Evolutionary conservation across 345 rosid genomes (phyloP), one percentile per base, ranked within the genome.

Genomic region (Cardamine chenopodiifolia): DNA sequence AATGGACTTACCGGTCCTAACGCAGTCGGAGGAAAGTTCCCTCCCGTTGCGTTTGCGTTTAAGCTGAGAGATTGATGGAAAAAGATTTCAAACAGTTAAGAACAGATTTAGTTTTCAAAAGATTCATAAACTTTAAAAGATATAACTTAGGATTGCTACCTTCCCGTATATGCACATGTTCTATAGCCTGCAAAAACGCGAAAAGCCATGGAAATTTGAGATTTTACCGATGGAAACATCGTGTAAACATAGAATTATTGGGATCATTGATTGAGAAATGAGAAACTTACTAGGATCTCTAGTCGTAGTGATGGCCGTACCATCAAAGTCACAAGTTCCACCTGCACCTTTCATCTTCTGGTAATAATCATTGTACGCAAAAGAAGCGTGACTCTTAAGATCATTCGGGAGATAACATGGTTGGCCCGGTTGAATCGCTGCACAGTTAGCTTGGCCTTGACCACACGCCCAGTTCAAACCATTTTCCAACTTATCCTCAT

Each of bases 381-480:
- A 96, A 2, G 99, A 96, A 37, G 98, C 98, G 23, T 92, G 99
- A 75, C 82, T 89, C 71, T 68, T 75, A 53, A 85, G 23, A 49
- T 70, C 80, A 65, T 92, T 70, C 1, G 99, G 99, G 2, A 28
- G 47, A 83, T 69, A 96, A 68, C 99, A 96, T 0, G 89, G 75
- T 65, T 68, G 76, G 45, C 99, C 99, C 14, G 79, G 67, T 72
- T 90, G 99, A 66, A 92, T 85, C 26, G 89, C 81, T 0, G 75
- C 25, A 55, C 99, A 96, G 60, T 85, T 89, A 66, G 98, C 99
- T 67, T 80, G 87, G 40, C 99, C 96, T 81, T 80, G 90, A 34
- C 99, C 98, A 73, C 98, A 96, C 50, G 99, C 99, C 98, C 98
- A 96, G 76, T 90, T 85, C 68, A 96, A 76, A 71, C 96, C 99